Evolutionary conservation across 2,329 filamentous ascomycete species (phyloP), one percentile per base, ranked within the genome.

Genomic region (Ophiocordyceps camponoti-floridani): DNA sequence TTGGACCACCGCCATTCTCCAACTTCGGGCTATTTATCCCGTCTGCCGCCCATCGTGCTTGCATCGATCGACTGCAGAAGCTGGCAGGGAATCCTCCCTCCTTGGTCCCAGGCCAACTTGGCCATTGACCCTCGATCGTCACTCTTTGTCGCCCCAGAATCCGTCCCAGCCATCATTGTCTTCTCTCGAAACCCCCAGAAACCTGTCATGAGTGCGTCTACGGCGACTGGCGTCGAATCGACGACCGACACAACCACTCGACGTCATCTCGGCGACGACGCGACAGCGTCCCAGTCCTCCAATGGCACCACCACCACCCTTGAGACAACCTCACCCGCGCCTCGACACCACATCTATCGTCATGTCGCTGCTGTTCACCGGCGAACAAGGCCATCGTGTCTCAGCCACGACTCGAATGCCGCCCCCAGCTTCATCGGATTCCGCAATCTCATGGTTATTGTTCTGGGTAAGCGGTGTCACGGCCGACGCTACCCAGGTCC

Each of bases 391-490:
- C 77, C 82, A 8, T 94, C 89, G 23, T 87, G 83, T 54, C 70
- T 96, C 42, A 94, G 86, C 63, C 82, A 88, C 55, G 91, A 96
- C 58, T 75, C 85, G 2, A 64, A 74, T 41, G 67, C 67, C 11
- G 69, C 79, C 2, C 85, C 88, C 19, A 94, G 85, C 59, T 96
- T 95, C 58, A 66, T 94, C 14, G 91, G 91, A 1, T 96, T 98
- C 58, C 73, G 89, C 48, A 98, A 98, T 59, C 73, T 98, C 50
- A 94, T 95, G 85, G 84, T 94, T 37, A 80, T 96, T 56, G 85
- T 95, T 35, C 65, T 94, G 48, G 78, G 85, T 91, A 72, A 50
- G 72, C 33, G 13, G 6, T 19, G 11, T 18, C 18, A 5, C 38
- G 11, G 12, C 38, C 10, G 19, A 5, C 19, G 18, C 18, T 5